Evolutionary conservation across 441 rosid species (phyloP).

Genomic region (Populus hybrid): DNA sequence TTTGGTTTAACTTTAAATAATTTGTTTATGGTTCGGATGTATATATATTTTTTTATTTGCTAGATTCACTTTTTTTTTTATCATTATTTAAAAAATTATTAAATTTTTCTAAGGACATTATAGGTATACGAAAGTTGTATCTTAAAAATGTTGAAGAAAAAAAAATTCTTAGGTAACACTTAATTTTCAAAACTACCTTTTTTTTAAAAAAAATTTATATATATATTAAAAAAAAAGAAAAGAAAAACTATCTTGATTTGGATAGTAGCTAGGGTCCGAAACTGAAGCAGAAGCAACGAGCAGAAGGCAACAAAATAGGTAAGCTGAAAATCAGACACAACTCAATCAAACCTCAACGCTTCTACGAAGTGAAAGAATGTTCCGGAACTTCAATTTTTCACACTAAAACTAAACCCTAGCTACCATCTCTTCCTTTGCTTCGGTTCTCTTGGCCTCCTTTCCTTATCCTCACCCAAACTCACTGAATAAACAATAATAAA

Average conservation of each 20-base stretch:
- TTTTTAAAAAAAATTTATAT: no score
- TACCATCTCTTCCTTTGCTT: not conserved
- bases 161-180: no score
- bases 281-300: not conserved
- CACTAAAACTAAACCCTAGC: constrained; percentile 39
- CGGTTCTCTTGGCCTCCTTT: constrained; percentile 15
- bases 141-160: no score
- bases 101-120: no score
- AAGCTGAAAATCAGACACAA: not conserved
- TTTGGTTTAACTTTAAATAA: no score
- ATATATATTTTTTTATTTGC: no score
- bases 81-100: no score
- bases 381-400: constrained; percentile 49
- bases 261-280: not conserved
- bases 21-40: no score
- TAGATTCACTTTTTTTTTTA: no score
- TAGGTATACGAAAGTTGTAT: no score
- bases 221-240: no score
- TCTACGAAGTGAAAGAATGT: constrained; percentile 47
- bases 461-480: constrained; percentile 38
- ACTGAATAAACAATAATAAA: not conserved
- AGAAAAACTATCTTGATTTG: not conserved
- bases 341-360: not conserved
- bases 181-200: no score
- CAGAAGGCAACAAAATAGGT: not conserved